phyloP scores from a whole-genome alignment of 2,329 filamentous ascomycete species.

The Teratosphaeria viscida region DNA sequence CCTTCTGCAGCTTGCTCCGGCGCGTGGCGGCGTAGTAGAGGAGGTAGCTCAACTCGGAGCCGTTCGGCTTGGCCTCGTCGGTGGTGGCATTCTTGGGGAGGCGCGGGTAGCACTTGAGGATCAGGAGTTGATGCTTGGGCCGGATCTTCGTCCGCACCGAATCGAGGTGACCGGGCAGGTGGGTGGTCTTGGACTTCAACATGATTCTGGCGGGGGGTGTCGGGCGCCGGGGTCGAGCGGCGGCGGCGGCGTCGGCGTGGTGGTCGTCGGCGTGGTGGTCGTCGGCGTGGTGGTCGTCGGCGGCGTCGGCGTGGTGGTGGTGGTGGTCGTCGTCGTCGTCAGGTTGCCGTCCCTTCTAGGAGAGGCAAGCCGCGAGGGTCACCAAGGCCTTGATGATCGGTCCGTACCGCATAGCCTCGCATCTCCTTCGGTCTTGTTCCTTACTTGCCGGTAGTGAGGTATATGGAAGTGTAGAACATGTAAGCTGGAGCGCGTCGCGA shows the following conservation, averaged over 20 bases:
- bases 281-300: too few relatives aligned
- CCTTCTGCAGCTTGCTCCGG: conserved; percentile 90
- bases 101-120: conserved; percentile 92
- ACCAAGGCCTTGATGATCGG: too few relatives aligned
- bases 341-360: not conserved
- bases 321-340: not conserved
- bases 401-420: too few relatives aligned
- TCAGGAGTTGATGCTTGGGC: conserved; percentile 92
- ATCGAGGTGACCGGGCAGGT: conserved; percentile 20
- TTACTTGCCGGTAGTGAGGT: too few relatives aligned
- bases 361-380: not conserved
- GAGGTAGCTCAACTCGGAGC: conserved; percentile 91
- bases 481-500: too few relatives aligned
- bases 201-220: not conserved
- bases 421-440: too few relatives aligned
- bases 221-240: too few relatives aligned
- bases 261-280: too few relatives aligned
- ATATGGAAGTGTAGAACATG: too few relatives aligned
- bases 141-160: conserved; percentile 49
- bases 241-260: too few relatives aligned
- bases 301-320: too few relatives aligned
- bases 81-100: conserved; percentile 75
- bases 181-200: not conserved
- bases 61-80: conserved; percentile 80
- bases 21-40: conserved; percentile 94